Percentiles rank a stretch among this genome's conserved stretches.
Evolutionary conservation across 2,329 filamentous ascomycete genomes (phyloP).

Genomic region (Stenocarpella maydis): DNA sequence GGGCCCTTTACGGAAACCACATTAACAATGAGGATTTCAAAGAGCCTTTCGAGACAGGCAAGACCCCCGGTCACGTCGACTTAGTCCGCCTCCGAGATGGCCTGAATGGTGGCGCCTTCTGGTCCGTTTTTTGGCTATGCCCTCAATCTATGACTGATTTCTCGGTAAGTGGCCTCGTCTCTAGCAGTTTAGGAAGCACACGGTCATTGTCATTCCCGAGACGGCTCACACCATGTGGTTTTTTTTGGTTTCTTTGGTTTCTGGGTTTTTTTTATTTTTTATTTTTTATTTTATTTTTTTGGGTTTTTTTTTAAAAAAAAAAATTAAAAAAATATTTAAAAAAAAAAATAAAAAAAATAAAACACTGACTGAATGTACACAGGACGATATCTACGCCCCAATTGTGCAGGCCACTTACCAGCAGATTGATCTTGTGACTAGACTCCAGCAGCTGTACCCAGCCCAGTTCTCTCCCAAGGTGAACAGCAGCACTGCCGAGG

Average conservation of each 20-base stretch:
- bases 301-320: too few relatives aligned
- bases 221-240: not conserved
- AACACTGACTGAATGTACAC: not conserved
- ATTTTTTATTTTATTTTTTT: too few relatives aligned
- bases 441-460: slow-evolving; percentile 71
- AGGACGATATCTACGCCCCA: slow-evolving; percentile 30
- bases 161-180: slow-evolving; percentile 48
- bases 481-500: slow-evolving; percentile 67
- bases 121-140: slow-evolving; percentile 86
- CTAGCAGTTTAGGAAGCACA: not conserved
- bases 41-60: slow-evolving; percentile 76
- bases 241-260: too few relatives aligned
- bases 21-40: slow-evolving; percentile 80
- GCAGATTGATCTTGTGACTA: slow-evolving; percentile 77
- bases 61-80: slow-evolving; percentile 77
- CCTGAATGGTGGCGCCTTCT: slow-evolving; percentile 85
- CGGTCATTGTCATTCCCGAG: not conserved
- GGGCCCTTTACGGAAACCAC: slow-evolving; percentile 73
- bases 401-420: slow-evolving; percentile 72
- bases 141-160: slow-evolving; percentile 77
- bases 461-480: slow-evolving; percentile 72
- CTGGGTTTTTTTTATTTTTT: too few relatives aligned
- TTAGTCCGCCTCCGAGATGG: slow-evolving; percentile 77
- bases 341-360: too few relatives aligned
- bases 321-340: too few relatives aligned